phyloP scores from a whole-genome alignment of 352 stramenopile species.

The Achlya hypogyna region DNA sequence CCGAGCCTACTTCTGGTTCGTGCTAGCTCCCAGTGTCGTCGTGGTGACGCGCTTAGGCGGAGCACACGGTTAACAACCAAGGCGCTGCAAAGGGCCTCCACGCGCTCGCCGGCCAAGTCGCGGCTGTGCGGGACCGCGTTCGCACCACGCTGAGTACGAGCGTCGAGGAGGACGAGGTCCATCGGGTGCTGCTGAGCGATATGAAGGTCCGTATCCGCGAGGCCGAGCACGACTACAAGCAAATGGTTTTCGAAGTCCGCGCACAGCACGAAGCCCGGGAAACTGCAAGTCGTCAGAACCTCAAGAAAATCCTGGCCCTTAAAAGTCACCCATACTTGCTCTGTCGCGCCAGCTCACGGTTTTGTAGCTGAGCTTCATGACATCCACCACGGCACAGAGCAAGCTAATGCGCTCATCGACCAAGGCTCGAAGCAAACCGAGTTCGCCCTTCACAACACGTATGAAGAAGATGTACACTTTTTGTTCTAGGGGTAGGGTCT shows the following conservation, averaged over 20 bases:
- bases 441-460: conserved; percentile 12
- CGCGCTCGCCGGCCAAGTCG: conserved; percentile 31
- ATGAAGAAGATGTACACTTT: conserved; percentile 14
- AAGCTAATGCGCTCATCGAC: conserved; percentile 16
- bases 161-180: conserved; percentile 44
- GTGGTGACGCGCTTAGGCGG: background rate
- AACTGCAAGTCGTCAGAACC: conserved; percentile 26
- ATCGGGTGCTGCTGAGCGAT: conserved; percentile 29
- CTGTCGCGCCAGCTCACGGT: conserved; percentile 26
- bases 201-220: conserved; percentile 49
- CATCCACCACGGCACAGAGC: conserved; percentile 16
- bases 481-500: background rate
- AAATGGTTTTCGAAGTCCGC: conserved; percentile 49
- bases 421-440: conserved; percentile 20
- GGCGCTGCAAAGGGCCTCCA: conserved; percentile 26
- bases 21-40: conserved; percentile 18
- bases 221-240: conserved; percentile 46
- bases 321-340: conserved; percentile 30
- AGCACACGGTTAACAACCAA: conserved; percentile 18
- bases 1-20: conserved; percentile 16
- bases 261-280: conserved; percentile 29
- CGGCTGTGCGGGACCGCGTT: conserved; percentile 31
- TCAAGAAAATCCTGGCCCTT: conserved; percentile 29
- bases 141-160: conserved; percentile 33
- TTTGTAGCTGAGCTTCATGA: conserved; percentile 17